Evolutionary conservation across 2,329 filamentous ascomycete genomes (phyloP).

Genomic region (Furcasterigmium sp.): DNA sequence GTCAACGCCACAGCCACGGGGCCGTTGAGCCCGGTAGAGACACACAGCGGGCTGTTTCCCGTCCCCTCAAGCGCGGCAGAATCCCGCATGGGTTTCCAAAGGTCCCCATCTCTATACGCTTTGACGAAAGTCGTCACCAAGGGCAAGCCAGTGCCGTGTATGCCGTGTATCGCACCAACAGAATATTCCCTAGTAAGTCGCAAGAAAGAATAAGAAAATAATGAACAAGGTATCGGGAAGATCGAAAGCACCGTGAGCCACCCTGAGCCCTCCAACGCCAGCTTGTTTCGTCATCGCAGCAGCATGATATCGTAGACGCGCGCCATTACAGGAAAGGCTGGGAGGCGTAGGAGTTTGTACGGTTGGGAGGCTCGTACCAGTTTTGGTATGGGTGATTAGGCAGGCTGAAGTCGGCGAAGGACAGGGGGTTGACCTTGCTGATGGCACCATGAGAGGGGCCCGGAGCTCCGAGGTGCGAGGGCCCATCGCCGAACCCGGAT

Average conservation of each 20-base stretch:
- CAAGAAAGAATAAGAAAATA: neutral
- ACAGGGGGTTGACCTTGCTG: constrained; percentile 60
- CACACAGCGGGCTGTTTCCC: too few relatives aligned
- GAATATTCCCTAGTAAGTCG: neutral
- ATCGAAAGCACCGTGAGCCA: too few relatives aligned
- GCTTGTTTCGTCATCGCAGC: neutral
- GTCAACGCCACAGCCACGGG: too few relatives aligned
- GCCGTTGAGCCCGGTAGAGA: too few relatives aligned
- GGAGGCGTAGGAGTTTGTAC: constrained; percentile 12
- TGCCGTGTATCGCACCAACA: too few relatives aligned
- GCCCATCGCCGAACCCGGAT: constrained; percentile 1
- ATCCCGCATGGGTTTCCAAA: neutral
- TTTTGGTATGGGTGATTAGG: constrained; percentile 79
- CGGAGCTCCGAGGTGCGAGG: neutral
- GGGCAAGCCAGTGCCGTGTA: constrained; percentile 1
- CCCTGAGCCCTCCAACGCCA: too few relatives aligned
- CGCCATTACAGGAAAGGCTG: constrained; percentile 8
- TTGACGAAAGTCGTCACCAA: neutral
- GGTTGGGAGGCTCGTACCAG: constrained; percentile 70
- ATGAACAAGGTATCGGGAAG: neutral
- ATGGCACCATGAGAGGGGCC: constrained; percentile 4
- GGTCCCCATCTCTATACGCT: neutral
- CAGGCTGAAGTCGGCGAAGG: constrained; percentile 70
- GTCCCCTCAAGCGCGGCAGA: neutral
- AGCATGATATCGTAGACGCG: neutral